phyloP scores from a whole-genome alignment of 1,284 basidiomycete genomes.

The Fomitiporia mediterranea region DNA sequence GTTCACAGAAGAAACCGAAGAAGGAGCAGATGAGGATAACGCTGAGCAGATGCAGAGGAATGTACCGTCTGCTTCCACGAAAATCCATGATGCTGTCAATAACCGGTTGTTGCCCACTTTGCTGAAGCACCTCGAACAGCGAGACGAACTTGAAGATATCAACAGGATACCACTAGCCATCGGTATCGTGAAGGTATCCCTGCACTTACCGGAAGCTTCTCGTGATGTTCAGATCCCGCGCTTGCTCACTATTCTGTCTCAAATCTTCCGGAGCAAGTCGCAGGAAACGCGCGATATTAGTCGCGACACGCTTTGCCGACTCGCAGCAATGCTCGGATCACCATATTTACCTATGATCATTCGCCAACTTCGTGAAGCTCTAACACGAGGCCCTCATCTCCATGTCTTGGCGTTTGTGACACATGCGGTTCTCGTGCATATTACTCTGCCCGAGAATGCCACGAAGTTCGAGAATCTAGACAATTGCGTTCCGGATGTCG shows the following conservation, averaged over 20 bases:
- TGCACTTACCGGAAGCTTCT: conserved; percentile 68
- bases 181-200: conserved; percentile 83
- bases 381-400: conserved; percentile 89
- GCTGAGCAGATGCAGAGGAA: conserved; percentile 29
- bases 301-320: conserved; percentile 81
- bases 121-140: conserved; percentile 74
- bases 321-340: conserved; percentile 73
- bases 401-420: conserved; percentile 87
- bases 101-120: conserved; percentile 72
- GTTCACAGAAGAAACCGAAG: conserved; percentile 33
- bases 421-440: conserved; percentile 79
- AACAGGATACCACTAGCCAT: conserved; percentile 86
- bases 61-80: conserved; percentile 30
- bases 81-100: conserved; percentile 77
- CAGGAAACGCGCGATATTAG: conserved; percentile 92
- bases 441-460: conserved; percentile 60
- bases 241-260: conserved; percentile 80
- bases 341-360: conserved; percentile 71
- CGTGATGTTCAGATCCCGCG: conserved; percentile 75
- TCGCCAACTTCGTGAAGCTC: conserved; percentile 77
- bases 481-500: conserved; percentile 71
- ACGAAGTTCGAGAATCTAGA: conserved; percentile 64
- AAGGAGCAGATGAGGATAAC: conserved; percentile 27
- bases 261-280: conserved; percentile 87
- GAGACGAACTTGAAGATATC: conserved; percentile 80